Conservation (phyloP, 2,329 filamentous ascomycete species). For the Colletotrichum abscissum region DNA sequence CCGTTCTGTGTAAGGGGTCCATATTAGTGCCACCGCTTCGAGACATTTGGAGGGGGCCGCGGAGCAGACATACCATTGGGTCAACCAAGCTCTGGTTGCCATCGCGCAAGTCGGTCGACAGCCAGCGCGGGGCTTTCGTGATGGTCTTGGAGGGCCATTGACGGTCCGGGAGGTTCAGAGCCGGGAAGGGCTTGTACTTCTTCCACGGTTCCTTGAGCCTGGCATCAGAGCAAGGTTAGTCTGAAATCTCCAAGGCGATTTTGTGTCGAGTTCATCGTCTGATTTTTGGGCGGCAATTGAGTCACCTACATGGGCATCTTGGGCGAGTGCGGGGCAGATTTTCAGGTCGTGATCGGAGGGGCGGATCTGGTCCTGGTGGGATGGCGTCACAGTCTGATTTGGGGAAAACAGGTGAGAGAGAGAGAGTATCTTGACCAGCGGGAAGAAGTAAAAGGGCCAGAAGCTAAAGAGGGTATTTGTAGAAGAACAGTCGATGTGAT, state of each 20-base stretch:
- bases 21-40: slow-evolving; percentile 7
- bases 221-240: neutral
- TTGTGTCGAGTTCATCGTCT: neutral
- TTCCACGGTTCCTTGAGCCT: slow-evolving; percentile 36
- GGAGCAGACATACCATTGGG: slow-evolving; percentile 78
- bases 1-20: slow-evolving; percentile 72
- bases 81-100: slow-evolving; percentile 94
- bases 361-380: slow-evolving; percentile 12
- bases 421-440: neutral
- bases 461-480: slow-evolving; percentile 15
- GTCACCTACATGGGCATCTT: slow-evolving; percentile 37
- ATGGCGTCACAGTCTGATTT: slow-evolving; percentile 3
- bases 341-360: slow-evolving; percentile 3
- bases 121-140: slow-evolving; percentile 89
- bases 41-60: neutral
- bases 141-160: slow-evolving; percentile 89
- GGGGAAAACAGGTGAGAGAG: neutral
- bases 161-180: slow-evolving; percentile 66
- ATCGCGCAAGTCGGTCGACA: slow-evolving; percentile 78
- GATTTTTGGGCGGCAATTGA: slow-evolving; percentile 4
- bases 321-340: slow-evolving; percentile 28
- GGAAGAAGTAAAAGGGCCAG: neutral
- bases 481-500: neutral
- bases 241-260: neutral
- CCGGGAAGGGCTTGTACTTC: slow-evolving; percentile 38